phyloP scores from a whole-genome alignment of 495 filamentous ascomycete species.

The Clavariopsis aquatica region DNA sequence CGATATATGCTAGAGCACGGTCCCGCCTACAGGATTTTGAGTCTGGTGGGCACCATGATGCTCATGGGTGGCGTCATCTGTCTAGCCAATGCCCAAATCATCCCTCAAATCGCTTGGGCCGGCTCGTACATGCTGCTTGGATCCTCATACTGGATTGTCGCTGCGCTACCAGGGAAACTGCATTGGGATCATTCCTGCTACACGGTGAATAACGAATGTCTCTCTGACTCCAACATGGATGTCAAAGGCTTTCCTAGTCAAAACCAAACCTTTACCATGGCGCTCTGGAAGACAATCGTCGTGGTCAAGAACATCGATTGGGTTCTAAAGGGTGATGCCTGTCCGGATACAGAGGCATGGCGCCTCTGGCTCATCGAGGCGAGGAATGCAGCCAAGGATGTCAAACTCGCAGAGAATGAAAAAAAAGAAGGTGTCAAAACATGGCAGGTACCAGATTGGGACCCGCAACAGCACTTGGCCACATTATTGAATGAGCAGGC shows the following conservation, averaged over 20 bases:
- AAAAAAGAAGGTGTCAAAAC: slow-evolving; percentile 16
- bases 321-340: slow-evolving; percentile 42
- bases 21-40: slow-evolving; percentile 46
- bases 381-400: slow-evolving; percentile 13
- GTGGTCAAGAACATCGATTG: slow-evolving; percentile 46
- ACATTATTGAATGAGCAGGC: slow-evolving; percentile 23
- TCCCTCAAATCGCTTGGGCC: slow-evolving; percentile 49
- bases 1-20: slow-evolving; percentile 44
- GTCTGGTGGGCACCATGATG: slow-evolving; percentile 49
- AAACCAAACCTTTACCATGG: slow-evolving; percentile 46
- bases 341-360: slow-evolving; percentile 48
- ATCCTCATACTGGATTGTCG: slow-evolving; percentile 50
- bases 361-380: slow-evolving; percentile 46
- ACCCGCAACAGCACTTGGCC: slow-evolving; percentile 25
- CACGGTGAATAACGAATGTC: slow-evolving; percentile 37
- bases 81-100: slow-evolving; percentile 48
- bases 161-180: slow-evolving; percentile 45
- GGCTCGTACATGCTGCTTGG: slow-evolving; percentile 51
- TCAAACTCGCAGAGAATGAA: background rate
- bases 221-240: slow-evolving; percentile 38
- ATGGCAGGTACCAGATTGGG: slow-evolving; percentile 39
- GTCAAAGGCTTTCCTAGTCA: slow-evolving; percentile 24
- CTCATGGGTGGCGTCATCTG: slow-evolving; percentile 54
- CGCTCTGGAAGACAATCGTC: slow-evolving; percentile 51
- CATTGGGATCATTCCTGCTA: slow-evolving; percentile 51